Base-by-base conservation (phyloP, 768 basidiomycete genomes). In the Pholiota molesta region DNA sequence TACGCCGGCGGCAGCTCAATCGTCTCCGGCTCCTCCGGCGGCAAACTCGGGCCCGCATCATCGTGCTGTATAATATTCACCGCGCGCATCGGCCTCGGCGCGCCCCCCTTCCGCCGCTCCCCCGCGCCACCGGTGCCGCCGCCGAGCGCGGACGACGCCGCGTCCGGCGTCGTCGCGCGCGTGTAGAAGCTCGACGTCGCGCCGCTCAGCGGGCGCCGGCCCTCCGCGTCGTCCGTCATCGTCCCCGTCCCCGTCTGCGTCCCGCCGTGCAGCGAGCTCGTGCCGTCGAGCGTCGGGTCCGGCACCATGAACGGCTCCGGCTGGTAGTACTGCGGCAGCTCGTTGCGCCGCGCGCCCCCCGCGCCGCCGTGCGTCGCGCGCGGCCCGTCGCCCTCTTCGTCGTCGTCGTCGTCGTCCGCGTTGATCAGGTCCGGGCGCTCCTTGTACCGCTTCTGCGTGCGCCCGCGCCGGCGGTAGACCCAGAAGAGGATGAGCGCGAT, bases 1-100 rank as follows among this genome's bases (percentile, higher is more conserved):
- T 94, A 94, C 31, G 91, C 91, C 1, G 92, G 92, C 14, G 92
- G 92, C 53, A 94, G 80, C 73, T 94, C 92, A 51, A 94, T 85
- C 45, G 91, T 92, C 73, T 91, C 92, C 16, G 83, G 71, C 65
- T 86, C 83, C 17, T 77, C 80, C 8, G 68, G 44, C 3, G 69
- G 62, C 37, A 72, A 73, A 60, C 81, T 82, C 5, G 86, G 82
- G 1, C 92, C 92, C 0, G 90, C 92, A 70, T 94, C 92, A 65
- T 93, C 91, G 67, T 94, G 92, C 74, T 94, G 92, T 49, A 94
- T 83, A 68, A 92, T 84, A 69, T 94, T 93, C 35, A 94, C 86
- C 0, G 90, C 81, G 51, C 91, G 78, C 76, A 92, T 76, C 63
- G 74, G 77, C 40, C 87, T 78, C 57, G 81, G 73, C 42, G 78